Conservation (phyloP, 176 grass and related monocot genomes). For the bread wheat (Triticum aestivum) region IWGSC_CS_RefSeq_v2.1 NC_057794.1:531923497-531923996, state of each 20-base stretch:
- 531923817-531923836: constrained; percentile 63
- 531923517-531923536: constrained; percentile 70
- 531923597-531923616: constrained; percentile 75
- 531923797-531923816: constrained; percentile 77
- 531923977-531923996: constrained; percentile 70
- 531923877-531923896: constrained; percentile 61
- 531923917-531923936: constrained; percentile 63
- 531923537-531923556: constrained; percentile 79
- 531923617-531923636: constrained; percentile 81
- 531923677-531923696: constrained; percentile 81
- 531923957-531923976: constrained; percentile 71
- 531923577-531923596: constrained; percentile 86
- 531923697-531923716: constrained; percentile 77
- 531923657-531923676: constrained; percentile 69
- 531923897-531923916: constrained; percentile 43
- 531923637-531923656: constrained; percentile 75
- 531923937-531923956: constrained; percentile 38
- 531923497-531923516: constrained; percentile 95
- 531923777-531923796: constrained; percentile 74
- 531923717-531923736: constrained; percentile 73
- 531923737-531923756: constrained; percentile 90
- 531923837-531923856: constrained; percentile 65
- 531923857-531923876: constrained; percentile 76
- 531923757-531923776: constrained; percentile 68
- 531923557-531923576: constrained; percentile 80